Conservation (phyloP, 345 rosid genomes). For the Brassica carinata region DNA sequence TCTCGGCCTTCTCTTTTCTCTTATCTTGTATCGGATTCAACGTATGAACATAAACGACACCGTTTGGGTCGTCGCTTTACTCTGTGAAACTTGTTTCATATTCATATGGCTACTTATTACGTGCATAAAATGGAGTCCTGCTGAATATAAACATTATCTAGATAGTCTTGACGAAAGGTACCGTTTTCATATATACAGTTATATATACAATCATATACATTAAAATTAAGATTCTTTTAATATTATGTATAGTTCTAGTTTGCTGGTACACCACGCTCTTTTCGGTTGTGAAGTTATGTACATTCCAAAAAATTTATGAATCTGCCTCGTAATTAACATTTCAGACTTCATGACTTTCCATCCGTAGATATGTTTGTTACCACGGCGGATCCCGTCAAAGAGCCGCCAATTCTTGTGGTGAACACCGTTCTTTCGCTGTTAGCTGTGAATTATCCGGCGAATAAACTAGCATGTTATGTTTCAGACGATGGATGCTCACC, state of each 20-base stretch:
- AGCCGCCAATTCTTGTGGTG: background rate
- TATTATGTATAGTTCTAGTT: background rate
- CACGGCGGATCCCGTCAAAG: background rate
- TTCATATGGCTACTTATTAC: constrained; percentile 49
- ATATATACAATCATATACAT: background rate
- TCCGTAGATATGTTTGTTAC: constrained; percentile 6
- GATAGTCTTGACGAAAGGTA: constrained; percentile 48
- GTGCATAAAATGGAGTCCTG: constrained; percentile 57
- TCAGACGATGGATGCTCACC: constrained; percentile 13
- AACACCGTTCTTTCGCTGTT: constrained; percentile 2
- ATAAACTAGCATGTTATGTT: constrained; percentile 10
- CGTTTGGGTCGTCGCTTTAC: constrained; percentile 56
- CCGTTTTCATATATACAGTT: background rate
- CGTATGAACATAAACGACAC: constrained; percentile 36
- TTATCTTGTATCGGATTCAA: background rate
- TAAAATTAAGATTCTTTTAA: too few relatives aligned
- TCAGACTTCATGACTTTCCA: constrained; percentile 2
- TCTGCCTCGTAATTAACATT: background rate
- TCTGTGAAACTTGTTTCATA: constrained; percentile 22
- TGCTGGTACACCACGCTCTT: background rate
- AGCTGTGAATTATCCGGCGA: constrained; percentile 6
- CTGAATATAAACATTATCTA: constrained; percentile 42
- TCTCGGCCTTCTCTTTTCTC: background rate
- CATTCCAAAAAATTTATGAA: background rate
- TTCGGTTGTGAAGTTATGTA: background rate